A percentile compares a stretch with the other conserved stretches of the same genome.
These are phyloP conservation scores for Aspergillus spinulosporus DNA, from an alignment of 2,329 filamentous ascomycete genomes.

Conservation along the genomic window DNA sequence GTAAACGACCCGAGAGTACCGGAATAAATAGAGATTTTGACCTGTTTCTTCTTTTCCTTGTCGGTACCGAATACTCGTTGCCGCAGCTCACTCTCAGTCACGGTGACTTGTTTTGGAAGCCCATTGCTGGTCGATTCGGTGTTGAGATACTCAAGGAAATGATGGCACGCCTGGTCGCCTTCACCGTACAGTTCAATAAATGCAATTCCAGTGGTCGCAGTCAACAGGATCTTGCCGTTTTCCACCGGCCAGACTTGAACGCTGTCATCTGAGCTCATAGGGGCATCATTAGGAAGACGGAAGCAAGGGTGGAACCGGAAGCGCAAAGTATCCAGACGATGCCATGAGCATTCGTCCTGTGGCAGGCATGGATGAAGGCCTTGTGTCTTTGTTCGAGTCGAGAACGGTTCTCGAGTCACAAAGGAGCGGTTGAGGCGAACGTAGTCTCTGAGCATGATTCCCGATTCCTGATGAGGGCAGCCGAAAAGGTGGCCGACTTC, in stretches of 20 bases:
- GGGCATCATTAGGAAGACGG: slow-evolving; percentile 72
- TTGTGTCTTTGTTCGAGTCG: slow-evolving; percentile 80
- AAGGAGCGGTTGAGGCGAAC: slow-evolving; percentile 82
- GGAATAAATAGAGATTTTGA: slow-evolving; percentile 74
- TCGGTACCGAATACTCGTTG: slow-evolving; percentile 65
- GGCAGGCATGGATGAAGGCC: slow-evolving; percentile 70
- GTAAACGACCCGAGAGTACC: slow-evolving; percentile 71
- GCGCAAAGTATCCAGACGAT: slow-evolving; percentile 81
- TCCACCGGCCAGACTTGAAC: slow-evolving; percentile 87
- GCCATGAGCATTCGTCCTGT: slow-evolving; percentile 87
- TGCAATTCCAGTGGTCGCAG: slow-evolving; percentile 76
- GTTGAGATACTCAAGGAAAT: slow-evolving; percentile 77
- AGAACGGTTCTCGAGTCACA: slow-evolving; percentile 76
- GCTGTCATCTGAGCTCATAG: slow-evolving; percentile 67
- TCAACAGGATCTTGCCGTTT: slow-evolving; percentile 71
- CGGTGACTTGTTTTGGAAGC: slow-evolving; percentile 68
- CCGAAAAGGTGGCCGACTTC: slow-evolving; percentile 89
- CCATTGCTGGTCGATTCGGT: slow-evolving; percentile 57
- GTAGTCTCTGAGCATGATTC: slow-evolving; percentile 92
- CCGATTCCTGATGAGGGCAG: slow-evolving; percentile 82
- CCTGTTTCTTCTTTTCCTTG: slow-evolving; percentile 65
- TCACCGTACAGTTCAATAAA: slow-evolving; percentile 81
- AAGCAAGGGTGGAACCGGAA: slow-evolving; percentile 93
- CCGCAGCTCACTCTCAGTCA: slow-evolving; percentile 75
- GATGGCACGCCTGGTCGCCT: slow-evolving; percentile 75